A percentile compares a stretch with the other conserved stretches of the same genome.
Evolutionary conservation across 306 rosid genomes (phyloP).

Genomic region (Bauhinia variegata): DNA sequence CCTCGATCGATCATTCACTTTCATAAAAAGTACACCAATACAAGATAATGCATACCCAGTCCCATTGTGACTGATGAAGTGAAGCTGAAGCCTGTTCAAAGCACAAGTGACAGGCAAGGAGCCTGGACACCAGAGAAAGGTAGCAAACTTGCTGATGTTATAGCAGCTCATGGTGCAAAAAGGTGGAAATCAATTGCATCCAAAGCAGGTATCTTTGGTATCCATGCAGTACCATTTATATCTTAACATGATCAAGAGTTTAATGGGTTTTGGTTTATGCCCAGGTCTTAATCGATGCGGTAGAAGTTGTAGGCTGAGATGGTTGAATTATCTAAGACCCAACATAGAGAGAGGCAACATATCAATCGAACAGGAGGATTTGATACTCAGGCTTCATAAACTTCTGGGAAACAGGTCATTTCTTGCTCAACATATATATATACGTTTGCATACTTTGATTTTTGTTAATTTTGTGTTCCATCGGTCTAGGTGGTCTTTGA

Average conservation of each 20-base stretch:
- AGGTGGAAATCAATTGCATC: slow-evolving; percentile 59
- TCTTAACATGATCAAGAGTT: not conserved
- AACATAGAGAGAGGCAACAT: slow-evolving; percentile 77
- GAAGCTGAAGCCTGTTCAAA: no score
- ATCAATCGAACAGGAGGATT: slow-evolving; percentile 58
- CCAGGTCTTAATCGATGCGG: slow-evolving; percentile 57
- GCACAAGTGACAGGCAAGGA: no score
- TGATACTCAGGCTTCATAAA: slow-evolving; percentile 62
- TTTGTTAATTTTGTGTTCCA: not conserved
- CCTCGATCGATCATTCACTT: no score
- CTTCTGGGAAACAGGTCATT: slow-evolving; percentile 57
- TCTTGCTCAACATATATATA: no score
- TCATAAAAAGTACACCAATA: no score
- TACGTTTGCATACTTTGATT: not conserved
- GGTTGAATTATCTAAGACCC: slow-evolving; percentile 76
- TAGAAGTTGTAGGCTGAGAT: slow-evolving; percentile 71
- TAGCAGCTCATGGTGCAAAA: slow-evolving; percentile 62
- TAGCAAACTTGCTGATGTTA: slow-evolving; percentile 49
- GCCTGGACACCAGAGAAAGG: not conserved
- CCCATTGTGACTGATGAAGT: no score
- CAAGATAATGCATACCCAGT: no score
- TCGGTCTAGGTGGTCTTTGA: slow-evolving; percentile 60
- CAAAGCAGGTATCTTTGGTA: slow-evolving; percentile 45
- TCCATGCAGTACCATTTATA: no score
- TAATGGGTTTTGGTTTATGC: not conserved